Base-by-base conservation (phyloP, 2,329 filamentous ascomycete species). In the Aspergillus latus region DNA sequence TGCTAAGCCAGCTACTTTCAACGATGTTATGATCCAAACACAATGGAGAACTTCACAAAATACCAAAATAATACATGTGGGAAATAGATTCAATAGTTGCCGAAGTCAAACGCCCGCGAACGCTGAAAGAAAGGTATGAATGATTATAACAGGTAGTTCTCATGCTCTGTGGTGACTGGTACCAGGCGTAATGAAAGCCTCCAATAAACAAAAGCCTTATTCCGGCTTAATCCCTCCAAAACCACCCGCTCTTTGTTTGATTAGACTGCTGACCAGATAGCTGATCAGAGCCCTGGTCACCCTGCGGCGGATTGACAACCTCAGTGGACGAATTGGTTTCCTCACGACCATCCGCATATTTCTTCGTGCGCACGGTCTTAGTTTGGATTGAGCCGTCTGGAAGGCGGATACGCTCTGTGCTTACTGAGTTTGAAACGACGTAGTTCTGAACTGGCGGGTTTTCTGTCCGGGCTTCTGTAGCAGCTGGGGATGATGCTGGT, bases 311-410 rank as follows among this genome's bases (percentile, higher is more conserved):
- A 21, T 66, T 72, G 40, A 65, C 58, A 7, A 68, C 63, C 45
- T 84, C 80, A 3, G 80, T 71, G 6, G 80, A 82, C 62, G 85
- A 82, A 7, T 80, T 78, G 34, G 71, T 82, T 66, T 86, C 83
- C 64, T 86, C 84, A 3, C 78, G 75, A 0, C 84, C 84, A 71
- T 87, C 83, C 1, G 80, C 74, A 62, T 85, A 87, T 2, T 81
- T 76, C 64, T 81, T 82, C 59, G 82, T 86, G 13, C 84, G 71
- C 8, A 84, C 72, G 1, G 80, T 78, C 62, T 81, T 84, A 0
- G 81, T 86, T 7, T 81, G 80, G 2, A 85, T 72, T 0, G 80
- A 82, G 10, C 84, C 84, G 65, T 87, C 84, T 0, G 82, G 74
- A 1, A 80, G 72, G 2, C 78, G 79, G 3, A 75, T 79, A 3